These are phyloP conservation scores for Curvularia lunata DNA, from an alignment of 2,329 filamentous ascomycete genomes.

Conservation along the genomic window DNA sequence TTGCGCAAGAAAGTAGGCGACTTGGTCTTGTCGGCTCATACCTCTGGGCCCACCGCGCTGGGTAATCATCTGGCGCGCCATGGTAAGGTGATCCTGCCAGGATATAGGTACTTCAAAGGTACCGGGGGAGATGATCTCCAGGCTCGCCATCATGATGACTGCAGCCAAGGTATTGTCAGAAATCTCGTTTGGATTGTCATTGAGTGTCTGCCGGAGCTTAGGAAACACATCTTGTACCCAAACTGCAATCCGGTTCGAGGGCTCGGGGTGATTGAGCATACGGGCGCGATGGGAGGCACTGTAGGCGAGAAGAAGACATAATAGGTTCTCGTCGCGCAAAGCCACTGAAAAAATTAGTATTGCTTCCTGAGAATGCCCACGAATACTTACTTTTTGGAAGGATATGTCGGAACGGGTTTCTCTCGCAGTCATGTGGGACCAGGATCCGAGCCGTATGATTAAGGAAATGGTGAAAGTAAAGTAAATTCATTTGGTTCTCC, in stretches of 20 bases:
- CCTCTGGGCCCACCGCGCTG: conserved; percentile 66
- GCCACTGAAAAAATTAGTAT: conserved; percentile 61
- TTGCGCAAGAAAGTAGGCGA: conserved; percentile 75
- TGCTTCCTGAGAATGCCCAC: neutral
- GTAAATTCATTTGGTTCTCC: conserved; percentile 79
- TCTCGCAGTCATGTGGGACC: conserved; percentile 66
- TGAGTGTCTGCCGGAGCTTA: conserved; percentile 70
- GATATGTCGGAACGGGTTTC: conserved; percentile 66
- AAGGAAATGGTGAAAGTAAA: conserved; percentile 76
- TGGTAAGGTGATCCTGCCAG: conserved; percentile 79
- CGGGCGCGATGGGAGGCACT: conserved; percentile 83
- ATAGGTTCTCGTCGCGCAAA: conserved; percentile 70
- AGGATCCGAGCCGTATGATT: conserved; percentile 78
- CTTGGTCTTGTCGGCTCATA: conserved; percentile 57
- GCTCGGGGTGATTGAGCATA: conserved; percentile 74
- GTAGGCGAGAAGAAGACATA: conserved; percentile 80
- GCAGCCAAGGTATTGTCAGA: conserved; percentile 78
- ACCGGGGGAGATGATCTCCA: conserved; percentile 82
- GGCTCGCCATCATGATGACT: conserved; percentile 81
- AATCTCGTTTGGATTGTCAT: conserved; percentile 57
- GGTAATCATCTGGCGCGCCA: conserved; percentile 77
- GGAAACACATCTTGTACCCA: conserved; percentile 84
- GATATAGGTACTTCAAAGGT: conserved; percentile 80
- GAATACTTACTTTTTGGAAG: conserved; percentile 64
- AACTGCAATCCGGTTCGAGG: conserved; percentile 75